Conservation (phyloP, 768 basidiomycete genomes). For the Lentinula sp. region DNA sequence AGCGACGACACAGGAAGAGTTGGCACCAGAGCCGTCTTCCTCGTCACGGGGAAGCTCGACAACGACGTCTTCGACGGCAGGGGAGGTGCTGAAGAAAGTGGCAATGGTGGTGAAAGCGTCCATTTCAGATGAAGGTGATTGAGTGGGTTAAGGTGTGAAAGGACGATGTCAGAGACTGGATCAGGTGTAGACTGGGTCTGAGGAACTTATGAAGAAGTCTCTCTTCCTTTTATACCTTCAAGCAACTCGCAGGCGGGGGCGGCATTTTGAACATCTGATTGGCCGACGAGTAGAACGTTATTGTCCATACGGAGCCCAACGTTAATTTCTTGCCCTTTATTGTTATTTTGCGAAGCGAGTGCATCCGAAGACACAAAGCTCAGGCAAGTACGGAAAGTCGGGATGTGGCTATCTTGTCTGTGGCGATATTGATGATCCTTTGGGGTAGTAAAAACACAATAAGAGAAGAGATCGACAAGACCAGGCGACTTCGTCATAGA, state of each 20-base stretch:
- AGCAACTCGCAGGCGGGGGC: background rate
- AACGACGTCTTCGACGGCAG: background rate
- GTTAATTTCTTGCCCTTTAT: background rate
- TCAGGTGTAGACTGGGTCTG: background rate
- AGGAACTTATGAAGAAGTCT: background rate
- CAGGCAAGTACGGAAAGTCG: background rate
- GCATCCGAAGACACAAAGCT: background rate
- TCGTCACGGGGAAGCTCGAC: background rate
- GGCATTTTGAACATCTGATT: background rate
- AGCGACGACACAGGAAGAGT: background rate
- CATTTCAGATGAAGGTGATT: background rate
- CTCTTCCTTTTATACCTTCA: background rate
- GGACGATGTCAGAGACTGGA: background rate
- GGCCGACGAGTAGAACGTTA: background rate
- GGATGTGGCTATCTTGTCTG: background rate
- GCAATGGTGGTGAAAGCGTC: conserved; percentile 2
- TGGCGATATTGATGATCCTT: background rate
- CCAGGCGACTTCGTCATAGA: background rate
- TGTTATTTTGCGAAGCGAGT: background rate
- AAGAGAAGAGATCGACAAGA: background rate
- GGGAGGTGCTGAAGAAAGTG: background rate
- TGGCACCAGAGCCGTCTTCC: conserved; percentile 4
- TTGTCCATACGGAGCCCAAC: background rate
- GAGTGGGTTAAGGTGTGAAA: background rate
- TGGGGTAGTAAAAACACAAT: background rate